Base-by-base conservation (phyloP, 2,329 filamentous ascomycete genomes). In the Ramularia endophylla region DNA sequence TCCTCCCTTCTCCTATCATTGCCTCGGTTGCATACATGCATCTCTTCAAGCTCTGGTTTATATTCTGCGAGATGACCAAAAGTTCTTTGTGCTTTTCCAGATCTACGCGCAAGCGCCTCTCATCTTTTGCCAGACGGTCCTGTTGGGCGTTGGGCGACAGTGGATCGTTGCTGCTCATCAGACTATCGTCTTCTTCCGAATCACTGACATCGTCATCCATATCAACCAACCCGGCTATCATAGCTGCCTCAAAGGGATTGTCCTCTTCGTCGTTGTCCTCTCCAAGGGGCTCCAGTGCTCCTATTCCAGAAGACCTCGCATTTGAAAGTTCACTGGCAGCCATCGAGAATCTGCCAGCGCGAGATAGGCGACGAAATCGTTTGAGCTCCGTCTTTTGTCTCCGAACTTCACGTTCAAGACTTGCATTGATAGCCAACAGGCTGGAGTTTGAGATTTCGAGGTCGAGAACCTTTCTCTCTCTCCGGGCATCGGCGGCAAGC, bases 381-480 rank as follows among this genome's bases (percentile, higher is more conserved):
- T 92, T 81, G 22, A 98, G 63, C 60, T 98, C 92, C 1, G 85
- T 78, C 27, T 85, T 90, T 57, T 97, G 90, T 60, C 94, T 94
- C 18, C 88, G 80, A 55, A 98, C 75, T 60, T 97, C 87, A 17
- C 87, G 79, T 66, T 98, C 92, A 0, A 98, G 69, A 0, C 88
- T 92, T 39, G 89, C 77, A 60, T 98, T 98, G 66, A 98, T 97
- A 29, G 92, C 92, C 42, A 95, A 78, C 3, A 98, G 74, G 1
- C 89, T 95, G 1, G 87, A 92, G 58, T 98, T 98, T 41, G 85
- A 95, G 50, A 98, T 98, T 61, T 98, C 87, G 5, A 98, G 71
- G 61, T 98, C 92, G 52, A 97, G 78, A 1, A 98, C 89, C 68
- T 97, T 98, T 47, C 92, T 80, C 64, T 97, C 92, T 27, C 87